Conservation (phyloP, 164 flowering plant genomes). For the Amborella trichopoda region DNA sequence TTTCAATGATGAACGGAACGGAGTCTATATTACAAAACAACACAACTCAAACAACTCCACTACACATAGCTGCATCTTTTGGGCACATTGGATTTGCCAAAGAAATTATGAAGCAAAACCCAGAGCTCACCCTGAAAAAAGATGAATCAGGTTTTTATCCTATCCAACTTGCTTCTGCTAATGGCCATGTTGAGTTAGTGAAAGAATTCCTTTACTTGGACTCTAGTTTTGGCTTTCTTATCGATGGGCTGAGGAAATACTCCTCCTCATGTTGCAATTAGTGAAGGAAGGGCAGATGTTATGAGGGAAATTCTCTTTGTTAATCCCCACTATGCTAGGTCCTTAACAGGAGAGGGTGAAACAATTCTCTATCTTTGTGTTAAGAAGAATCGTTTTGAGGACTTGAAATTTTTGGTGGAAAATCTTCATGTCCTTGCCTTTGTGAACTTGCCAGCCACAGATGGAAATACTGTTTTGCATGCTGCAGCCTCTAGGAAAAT, state of each 20-base stretch:
- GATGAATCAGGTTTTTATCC: neutral
- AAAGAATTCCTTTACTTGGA: too few relatives aligned
- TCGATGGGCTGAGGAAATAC: too few relatives aligned
- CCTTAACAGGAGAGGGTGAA: neutral
- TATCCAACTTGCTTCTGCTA: neutral
- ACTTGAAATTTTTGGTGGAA: neutral
- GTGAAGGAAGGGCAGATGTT: too few relatives aligned
- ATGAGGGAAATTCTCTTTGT: too few relatives aligned
- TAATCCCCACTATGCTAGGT: neutral
- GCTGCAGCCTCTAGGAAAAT: neutral
- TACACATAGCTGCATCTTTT: constrained; percentile 2
- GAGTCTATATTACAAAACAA: too few relatives aligned
- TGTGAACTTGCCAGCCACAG: neutral
- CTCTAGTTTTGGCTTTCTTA: too few relatives aligned
- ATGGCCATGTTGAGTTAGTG: neutral
- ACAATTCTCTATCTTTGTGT: neutral
- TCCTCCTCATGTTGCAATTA: too few relatives aligned
- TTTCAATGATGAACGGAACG: too few relatives aligned
- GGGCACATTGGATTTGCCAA: neutral
- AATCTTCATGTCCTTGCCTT: neutral
- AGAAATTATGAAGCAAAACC: neutral
- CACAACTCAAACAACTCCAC: too few relatives aligned
- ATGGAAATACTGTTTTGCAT: neutral
- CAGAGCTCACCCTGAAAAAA: neutral
- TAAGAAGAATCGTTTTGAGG: neutral